Conservation (phyloP, 768 basidiomycete genomes). For the Mrakia frigida region DNA sequence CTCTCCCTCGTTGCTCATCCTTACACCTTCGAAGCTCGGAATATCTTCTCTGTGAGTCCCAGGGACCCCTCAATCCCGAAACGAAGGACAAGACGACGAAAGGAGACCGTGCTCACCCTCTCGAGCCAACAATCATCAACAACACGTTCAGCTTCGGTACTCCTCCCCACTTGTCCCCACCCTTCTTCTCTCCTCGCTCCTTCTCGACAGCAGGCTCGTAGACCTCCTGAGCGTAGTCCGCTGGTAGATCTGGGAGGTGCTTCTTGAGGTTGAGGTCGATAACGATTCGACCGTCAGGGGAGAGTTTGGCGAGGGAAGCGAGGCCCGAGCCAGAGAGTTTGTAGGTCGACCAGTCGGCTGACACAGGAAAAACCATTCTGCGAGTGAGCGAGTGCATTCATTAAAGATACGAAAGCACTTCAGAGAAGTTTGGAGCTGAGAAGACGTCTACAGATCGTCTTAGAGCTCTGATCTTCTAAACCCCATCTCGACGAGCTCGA, state of each 20-base stretch:
- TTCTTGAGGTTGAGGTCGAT: constrained; percentile 47
- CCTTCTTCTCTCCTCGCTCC: constrained; percentile 41
- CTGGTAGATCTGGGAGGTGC: constrained; percentile 52
- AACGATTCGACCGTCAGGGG: constrained; percentile 18
- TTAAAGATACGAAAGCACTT: no score
- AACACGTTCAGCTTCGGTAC: constrained; percentile 53
- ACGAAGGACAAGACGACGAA: not conserved
- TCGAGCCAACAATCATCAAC: constrained; percentile 63
- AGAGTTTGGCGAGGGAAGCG: constrained; percentile 20
- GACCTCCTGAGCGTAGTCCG: constrained; percentile 45
- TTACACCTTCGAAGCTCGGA: no score
- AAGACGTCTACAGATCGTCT: no score
- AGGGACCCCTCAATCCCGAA: no score
- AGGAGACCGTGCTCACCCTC: constrained; percentile 48
- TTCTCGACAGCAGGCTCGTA: constrained; percentile 51
- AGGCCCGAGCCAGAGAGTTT: constrained; percentile 10
- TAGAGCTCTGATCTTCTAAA: no score
- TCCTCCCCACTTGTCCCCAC: constrained; percentile 23
- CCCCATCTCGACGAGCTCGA: not conserved
- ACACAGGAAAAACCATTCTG: not conserved
- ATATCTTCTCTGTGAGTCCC: not conserved
- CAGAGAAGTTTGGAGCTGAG: no score
- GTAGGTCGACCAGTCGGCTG: constrained; percentile 21
- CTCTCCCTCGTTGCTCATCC: no score
- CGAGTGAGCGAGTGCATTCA: no score